phyloP scores from a whole-genome alignment of 148 eudicot genomes.

The Cornus controversa region DNA sequence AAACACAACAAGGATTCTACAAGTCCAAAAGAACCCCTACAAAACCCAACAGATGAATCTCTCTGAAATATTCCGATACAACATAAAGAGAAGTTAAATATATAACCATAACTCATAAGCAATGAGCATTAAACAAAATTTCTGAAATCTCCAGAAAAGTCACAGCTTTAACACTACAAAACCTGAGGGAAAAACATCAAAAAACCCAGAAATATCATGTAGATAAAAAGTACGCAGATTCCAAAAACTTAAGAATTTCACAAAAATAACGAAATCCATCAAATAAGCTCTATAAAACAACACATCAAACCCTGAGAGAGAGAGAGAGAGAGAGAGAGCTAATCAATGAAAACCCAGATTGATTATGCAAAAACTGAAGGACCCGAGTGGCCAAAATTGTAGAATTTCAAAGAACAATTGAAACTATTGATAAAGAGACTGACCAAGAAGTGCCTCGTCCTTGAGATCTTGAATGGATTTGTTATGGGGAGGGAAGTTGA shows the following conservation, averaged over 20 bases:
- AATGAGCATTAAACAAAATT: background rate
- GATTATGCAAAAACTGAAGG: background rate
- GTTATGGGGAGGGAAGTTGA: conserved; percentile 42
- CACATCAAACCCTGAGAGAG: background rate
- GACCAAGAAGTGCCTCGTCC: conserved; percentile 64
- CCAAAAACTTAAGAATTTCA: background rate
- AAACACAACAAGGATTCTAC: background rate
- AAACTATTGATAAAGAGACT: background rate
- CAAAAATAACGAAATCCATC: background rate
- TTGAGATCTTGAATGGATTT: conserved; percentile 57
- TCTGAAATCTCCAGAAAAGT: background rate
- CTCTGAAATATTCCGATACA: background rate
- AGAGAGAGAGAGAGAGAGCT: background rate
- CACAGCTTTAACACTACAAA: background rate
- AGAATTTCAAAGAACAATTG: background rate
- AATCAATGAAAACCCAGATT: conserved; percentile 1
- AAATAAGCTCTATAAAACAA: background rate
- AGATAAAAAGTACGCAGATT: background rate
- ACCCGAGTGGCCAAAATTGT: background rate
- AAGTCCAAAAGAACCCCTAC: no score
- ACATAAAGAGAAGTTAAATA: background rate
- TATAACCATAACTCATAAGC: background rate
- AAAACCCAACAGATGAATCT: no score
- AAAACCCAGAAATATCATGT: background rate
- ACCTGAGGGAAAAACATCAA: background rate